Evolutionary conservation across 1,284 basidiomycete species (phyloP), one percentile per base, ranked within the genome.

Genomic region (Ceraceosorus bombacis): DNA sequence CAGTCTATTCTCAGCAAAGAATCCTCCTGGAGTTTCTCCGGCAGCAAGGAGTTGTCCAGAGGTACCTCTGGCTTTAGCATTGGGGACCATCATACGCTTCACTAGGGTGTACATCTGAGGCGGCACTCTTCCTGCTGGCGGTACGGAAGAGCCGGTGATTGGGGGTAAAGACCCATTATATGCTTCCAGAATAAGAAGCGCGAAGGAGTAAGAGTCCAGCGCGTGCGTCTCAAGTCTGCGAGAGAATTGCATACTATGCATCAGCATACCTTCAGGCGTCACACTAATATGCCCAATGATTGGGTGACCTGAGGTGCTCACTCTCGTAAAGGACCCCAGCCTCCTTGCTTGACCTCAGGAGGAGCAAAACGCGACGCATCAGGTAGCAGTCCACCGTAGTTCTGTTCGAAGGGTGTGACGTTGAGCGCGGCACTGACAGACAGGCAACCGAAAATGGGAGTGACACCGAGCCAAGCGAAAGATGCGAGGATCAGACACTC

Each of bases 311-410:
- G 2, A 17, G 27, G 37, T 48, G 75, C 83, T 78, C 74, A 93
- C 90, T 90, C 86, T 82, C 89, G 89, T 17, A 93, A 77, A 0
- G 80, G 80, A 17, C 84, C 85, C 88, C 61, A 62, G 6, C 94
- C 92, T 43, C 81, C 82, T 75, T 89, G 91, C 79, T 86, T 87
- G n/a, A 95, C 87, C 80, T 98, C 95, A 0, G 95, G 94, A 4
- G 88, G 82, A 36, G 85, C 74, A 54, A 74, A 77, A 12, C 63
- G 62, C 4, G 67, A 61, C 5, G 77, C 72, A 43, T 73, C 70
- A 12, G 76, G 76, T 17, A 77, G 56, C 37, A 72, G 59, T 8
- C 69, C 66, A 43, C 70, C 65, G 27, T 8, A 5, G 12, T 41
- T 61, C 55, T 54, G 53, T 15, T 13, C 15, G 27, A 27, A 27